Percentiles rank a stretch among this genome's conserved stretches.
These are phyloP conservation scores for Cutaneotrichosporon sp. DNA, from an alignment of 1,284 basidiomycete genomes.

Conservation along the genomic window DNA sequence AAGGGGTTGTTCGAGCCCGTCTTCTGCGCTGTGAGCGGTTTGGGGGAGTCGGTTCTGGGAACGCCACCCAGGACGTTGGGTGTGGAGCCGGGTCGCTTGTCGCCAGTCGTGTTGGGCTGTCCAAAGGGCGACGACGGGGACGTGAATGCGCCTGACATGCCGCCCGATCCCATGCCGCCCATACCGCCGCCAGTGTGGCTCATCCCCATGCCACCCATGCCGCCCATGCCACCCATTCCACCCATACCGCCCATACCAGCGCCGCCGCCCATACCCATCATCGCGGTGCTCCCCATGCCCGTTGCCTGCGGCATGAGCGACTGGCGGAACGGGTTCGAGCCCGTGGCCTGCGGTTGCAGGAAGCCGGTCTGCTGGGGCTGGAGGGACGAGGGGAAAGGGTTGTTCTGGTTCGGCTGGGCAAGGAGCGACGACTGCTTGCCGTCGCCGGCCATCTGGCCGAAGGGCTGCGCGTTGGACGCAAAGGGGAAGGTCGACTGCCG, in stretches of 20 bases:
- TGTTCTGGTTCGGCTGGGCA: constrained; percentile 8
- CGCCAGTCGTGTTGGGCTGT: constrained; percentile 24
- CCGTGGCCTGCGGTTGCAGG: constrained; percentile 56
- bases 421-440: constrained; percentile 51
- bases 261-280: constrained; percentile 10
- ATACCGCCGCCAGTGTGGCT: too few relatives aligned
- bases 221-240: constrained; percentile 1
- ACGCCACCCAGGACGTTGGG: constrained; percentile 12
- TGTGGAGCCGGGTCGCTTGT: constrained; percentile 7
- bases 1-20: constrained; percentile 97
- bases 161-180: too few relatives aligned
- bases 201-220: background rate
- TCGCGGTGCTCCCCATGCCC: constrained; percentile 20
- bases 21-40: constrained; percentile 75
- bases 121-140: constrained; percentile 61
- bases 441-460: constrained; percentile 25
- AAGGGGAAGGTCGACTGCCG: constrained; percentile 14
- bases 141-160: constrained; percentile 5
- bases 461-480: background rate
- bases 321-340: constrained; percentile 68
- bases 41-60: constrained; percentile 54
- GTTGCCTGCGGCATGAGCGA: constrained; percentile 32
- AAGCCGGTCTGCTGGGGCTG: constrained; percentile 55
- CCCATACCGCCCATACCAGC: constrained; percentile 21
- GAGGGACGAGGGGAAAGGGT: constrained; percentile 33